Evolutionary conservation across 2,329 filamentous ascomycete genomes (phyloP), one percentile per base, ranked within the genome.

Genomic region (Coniella lustricola): DNA sequence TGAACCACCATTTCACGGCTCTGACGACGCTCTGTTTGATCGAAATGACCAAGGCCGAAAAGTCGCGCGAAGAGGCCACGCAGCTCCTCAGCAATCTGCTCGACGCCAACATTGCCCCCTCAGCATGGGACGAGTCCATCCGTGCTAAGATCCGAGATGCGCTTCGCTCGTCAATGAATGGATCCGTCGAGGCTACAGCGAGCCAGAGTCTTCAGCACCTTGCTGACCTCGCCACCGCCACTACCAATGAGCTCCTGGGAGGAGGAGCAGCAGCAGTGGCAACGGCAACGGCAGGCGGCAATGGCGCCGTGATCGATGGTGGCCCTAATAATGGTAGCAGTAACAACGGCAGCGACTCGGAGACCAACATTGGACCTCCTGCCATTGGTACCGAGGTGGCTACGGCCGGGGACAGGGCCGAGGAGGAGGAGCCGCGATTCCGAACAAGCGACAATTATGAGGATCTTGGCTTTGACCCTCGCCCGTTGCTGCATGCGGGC

Each of bases 1-100:
- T 88, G 38, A 81, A 80, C 48, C 81, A 87, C 59, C 82, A 88
- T 59, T 84, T 84, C 55, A 75, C 75, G 46, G 74, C 73, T 12
- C 69, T 87, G 9, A 72, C 75, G 1, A 70, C 76, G 10, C 68
- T 85, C 58, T 75, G 77, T n/a, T 67, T 89, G 3, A 64, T 79
- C 41, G 78, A 83, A 54, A 69, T 87, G 31, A 66, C 67, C 29
- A 77, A 75, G 56, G 64, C 75, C 8, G 74, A 79, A 8, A 70
- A 67, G 52, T 79, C 75, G 3, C 73, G 72, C 38, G 75, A 79
- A 4, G 79, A 82, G 54, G 81, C 81, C 1, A 69, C 69, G 13
- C 67, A 69, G 49, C 68, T 79, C 7, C 69, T 84, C 20, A 74
- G 71, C 52, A 72, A 77, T 20, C 69, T 87, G 25, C 61, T 76